These are phyloP conservation scores for Chytriomyces hyalinus DNA, from an alignment of 192 early-diverging fungal species.

Conservation along the genomic window DNA sequence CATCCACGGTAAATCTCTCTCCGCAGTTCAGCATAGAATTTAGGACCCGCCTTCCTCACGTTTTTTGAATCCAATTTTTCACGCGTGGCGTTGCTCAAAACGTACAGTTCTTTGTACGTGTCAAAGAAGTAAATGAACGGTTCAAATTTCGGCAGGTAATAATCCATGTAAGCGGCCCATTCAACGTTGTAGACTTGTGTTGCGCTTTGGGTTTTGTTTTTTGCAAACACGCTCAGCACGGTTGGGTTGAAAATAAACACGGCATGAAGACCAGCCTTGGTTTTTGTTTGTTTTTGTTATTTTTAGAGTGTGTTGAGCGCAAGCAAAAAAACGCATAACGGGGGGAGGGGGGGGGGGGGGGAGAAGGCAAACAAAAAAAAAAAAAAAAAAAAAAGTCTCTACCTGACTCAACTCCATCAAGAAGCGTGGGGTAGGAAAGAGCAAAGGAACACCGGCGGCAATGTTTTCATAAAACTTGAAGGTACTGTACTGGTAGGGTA, in stretches of 20 bases:
- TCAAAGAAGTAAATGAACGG: slow-evolving; percentile 1
- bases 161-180: background rate
- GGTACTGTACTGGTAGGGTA: slow-evolving; percentile 30
- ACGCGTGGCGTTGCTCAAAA: background rate
- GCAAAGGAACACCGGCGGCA: slow-evolving; percentile 8
- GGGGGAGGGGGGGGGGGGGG: background rate
- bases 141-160: background rate
- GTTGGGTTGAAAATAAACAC: background rate
- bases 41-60: background rate
- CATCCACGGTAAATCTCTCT: background rate
- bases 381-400: background rate
- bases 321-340: background rate
- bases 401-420: slow-evolving; percentile 9
- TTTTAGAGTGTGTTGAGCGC: background rate
- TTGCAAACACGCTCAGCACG: background rate
- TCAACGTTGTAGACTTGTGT: background rate
- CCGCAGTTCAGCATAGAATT: background rate
- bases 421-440: slow-evolving; percentile 15
- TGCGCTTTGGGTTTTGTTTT: background rate
- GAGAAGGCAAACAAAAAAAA: background rate
- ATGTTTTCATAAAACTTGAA: slow-evolving; percentile 37
- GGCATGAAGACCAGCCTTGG: background rate
- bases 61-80: background rate
- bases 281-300: background rate
- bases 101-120: background rate